Base-by-base conservation (phyloP, 2,329 filamentous ascomycete species). In the Nakataea oryzae region DNA sequence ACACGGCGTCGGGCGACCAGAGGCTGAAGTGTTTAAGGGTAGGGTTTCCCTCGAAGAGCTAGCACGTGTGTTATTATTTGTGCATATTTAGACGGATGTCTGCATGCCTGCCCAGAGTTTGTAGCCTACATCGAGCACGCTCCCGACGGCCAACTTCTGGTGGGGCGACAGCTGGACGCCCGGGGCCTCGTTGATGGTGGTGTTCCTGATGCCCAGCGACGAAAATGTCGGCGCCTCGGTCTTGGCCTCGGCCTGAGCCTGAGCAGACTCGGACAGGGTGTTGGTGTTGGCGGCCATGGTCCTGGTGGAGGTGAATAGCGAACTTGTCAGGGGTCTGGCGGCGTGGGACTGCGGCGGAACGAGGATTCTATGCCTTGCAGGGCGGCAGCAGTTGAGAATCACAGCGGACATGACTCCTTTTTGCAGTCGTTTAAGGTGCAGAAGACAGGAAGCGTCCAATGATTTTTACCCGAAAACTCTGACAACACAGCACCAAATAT, bases 21-120 rank as follows among this genome's bases (percentile, higher is more conserved):
- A 88, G 76, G 17, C 76, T 73, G 57, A 87, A 77, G 69, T 87
- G 86, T 54, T 78, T 77, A 3, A 86, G 76, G 2, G 82, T 82
- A 0, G 84, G 83, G 24, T 79, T 77, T 57, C 84, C 84, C 41
- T 82, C 81, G 69, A 87, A 87, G 58, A 87, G 79, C 77, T 80
- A 57, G 21, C 5, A 24, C 26, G 17, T 14, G 41, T 47, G 21
- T 47, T 47, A 17, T 58, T 6, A 47, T 47, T n/a, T 2, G 56
- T 32, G 59, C 21, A 54, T 12, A n/a, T 2, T 30, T 32, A 61
- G n/a, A n/a, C n/a, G n/a, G n/a, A n/a, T n/a, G 26, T 29, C 13
- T 14, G 14, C 24, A 32, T 30, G 27, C 7, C 26, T 24, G 2
- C 54, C 2, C 2, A 11, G 21, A 26, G 14, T 28, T 3, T 27